A percentile compares a stretch with the other conserved stretches of the same genome.
Evolutionary conservation across 495 filamentous ascomycete genomes (phyloP).

Genomic region (Recurvomyces mirabilis): DNA sequence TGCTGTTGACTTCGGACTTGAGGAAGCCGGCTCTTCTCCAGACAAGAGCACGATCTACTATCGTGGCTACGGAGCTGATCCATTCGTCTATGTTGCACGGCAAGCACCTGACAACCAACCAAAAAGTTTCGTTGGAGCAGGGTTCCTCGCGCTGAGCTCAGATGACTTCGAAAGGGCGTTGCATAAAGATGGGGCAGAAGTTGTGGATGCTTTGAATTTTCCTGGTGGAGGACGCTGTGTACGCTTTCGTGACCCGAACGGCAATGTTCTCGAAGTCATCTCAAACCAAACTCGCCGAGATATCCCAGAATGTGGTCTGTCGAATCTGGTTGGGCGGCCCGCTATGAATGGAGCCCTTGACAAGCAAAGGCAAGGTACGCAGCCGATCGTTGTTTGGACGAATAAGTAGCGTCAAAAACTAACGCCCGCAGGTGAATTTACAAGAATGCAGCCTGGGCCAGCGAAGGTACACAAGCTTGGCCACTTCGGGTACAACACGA

Average conservation of each 20-base stretch:
- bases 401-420: too few species aligned
- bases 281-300: neutral
- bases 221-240: neutral
- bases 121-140: neutral
- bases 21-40: neutral
- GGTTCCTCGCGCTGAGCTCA: neutral
- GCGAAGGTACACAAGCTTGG: conserved; percentile 3
- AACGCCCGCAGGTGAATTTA: neutral
- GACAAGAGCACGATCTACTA: neutral
- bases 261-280: neutral
- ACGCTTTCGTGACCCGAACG: neutral
- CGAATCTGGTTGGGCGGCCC: neutral
- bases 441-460: neutral
- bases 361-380: neutral
- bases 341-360: neutral
- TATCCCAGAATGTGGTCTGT: neutral
- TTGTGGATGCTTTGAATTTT: neutral
- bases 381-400: neutral
- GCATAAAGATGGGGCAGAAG: neutral
- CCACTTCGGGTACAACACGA: conserved; percentile 2
- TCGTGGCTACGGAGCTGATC: neutral
- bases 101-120: too few species aligned
- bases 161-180: neutral
- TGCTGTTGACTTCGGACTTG: conserved; percentile 1
- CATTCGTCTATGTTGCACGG: neutral